Base-by-base conservation (phyloP, 257 asterid species). In the Nicotiana otophora region DNA sequence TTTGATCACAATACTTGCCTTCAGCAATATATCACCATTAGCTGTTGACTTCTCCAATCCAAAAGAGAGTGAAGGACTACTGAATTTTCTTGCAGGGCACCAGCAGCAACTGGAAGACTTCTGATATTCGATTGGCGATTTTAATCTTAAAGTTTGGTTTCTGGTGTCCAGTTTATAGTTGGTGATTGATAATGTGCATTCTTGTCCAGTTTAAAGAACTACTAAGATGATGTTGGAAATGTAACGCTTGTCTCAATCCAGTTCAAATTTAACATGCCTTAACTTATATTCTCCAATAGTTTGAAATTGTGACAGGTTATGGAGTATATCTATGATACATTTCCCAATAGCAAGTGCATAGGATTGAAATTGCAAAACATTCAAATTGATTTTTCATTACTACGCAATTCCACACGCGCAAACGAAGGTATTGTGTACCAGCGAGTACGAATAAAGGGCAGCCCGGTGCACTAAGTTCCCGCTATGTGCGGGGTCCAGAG, bases 71-170 rank as follows among this genome's bases (percentile, higher is more conserved):
- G 82, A 88, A 83, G 82, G 88, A 33, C 20, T 90, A 79, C 53
- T 91, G 42, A 90, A 88, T 76, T 92, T 84, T 75, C 87, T 88
- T 46, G 84, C 84, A 16, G 85, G 86, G 23, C 86, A 85, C 19
- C 90, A 84, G 14, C 88, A 84, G 60, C 17, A 57, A 39, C 86
- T 75, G 54, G 89, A 87, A 64, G 74, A 85, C 70, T 82, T 70
- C 55, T 83, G 66, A 81, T 26, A 74, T 31, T 57, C 8, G 28
- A 1, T 8, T 1, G 11, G 11, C 10, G 48, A 42, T 42, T 7
- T 42, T 42, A 42, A 42, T 42, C 48, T 42, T 11, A 42, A 39
- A 1, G 48, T 42, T 42, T 42, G 48, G 48, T 42, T 42, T 42
- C 48, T 8, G 11, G 48, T 42, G 48, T 14, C 3, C 14, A 12